These are phyloP conservation scores for Coffea humblotiana DNA, from an alignment of 305 asterid genomes.

Conservation along the genomic window DNA sequence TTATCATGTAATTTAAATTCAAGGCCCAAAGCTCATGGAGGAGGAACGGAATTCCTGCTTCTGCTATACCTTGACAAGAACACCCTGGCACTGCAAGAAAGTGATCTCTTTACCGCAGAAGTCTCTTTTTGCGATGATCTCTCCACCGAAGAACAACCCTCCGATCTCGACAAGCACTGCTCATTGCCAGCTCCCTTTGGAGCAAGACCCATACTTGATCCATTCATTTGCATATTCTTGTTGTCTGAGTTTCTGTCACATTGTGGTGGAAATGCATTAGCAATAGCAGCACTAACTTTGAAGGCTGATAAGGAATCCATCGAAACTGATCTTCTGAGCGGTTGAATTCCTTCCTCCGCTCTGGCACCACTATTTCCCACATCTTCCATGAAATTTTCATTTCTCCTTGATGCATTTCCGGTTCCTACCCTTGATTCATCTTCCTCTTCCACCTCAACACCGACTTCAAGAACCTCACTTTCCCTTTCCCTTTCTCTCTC, in stretches of 20 bases:
- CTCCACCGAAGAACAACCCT: conserved; percentile 27
- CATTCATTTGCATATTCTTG: conserved; percentile 10
- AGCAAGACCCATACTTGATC: conserved; percentile 2
- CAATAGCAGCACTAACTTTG: conserved; percentile 26
- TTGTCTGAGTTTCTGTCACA: conserved; percentile 22
- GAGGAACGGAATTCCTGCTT: conserved; percentile 20
- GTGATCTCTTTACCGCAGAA: conserved; percentile 48
- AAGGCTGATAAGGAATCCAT: conserved; percentile 46
- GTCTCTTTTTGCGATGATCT: conserved; percentile 26
- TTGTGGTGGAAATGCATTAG: conserved; percentile 24
- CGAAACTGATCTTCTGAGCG: conserved; percentile 57
- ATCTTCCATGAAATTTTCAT: conserved; percentile 1
- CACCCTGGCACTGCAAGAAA: conserved; percentile 56
- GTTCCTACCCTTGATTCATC: conserved; percentile 13
- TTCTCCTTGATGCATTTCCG: neutral
- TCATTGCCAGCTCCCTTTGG: conserved; percentile 14
- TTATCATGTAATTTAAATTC: conserved; percentile 12
- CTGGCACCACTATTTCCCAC: neutral
- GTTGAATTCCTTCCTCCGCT: conserved; percentile 27
- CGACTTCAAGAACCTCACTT: conserved; percentile 19
- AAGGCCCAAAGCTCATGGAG: conserved; percentile 11
- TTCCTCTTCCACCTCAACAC: conserved; percentile 27
- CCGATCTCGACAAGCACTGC: conserved; percentile 21
- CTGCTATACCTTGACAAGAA: conserved; percentile 37
- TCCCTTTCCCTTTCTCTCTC: conserved; percentile 17